Conservation (phyloP, 164 flowering plant genomes). For the Umbilicus rupestris region DNA sequence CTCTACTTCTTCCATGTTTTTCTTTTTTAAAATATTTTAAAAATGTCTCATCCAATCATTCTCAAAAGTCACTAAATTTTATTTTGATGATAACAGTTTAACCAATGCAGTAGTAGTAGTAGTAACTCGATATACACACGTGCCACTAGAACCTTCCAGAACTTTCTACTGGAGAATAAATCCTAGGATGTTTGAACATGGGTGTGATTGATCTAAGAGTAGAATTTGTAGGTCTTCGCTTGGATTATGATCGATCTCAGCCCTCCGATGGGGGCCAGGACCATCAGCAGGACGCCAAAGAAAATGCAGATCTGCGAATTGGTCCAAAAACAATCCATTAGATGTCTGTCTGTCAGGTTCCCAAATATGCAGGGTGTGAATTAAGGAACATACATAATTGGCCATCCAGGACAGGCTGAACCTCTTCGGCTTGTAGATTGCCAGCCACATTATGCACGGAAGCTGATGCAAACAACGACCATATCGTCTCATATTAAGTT, state of each 20-base stretch:
- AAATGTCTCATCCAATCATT: no score
- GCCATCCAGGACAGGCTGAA: slow-evolving; percentile 42
- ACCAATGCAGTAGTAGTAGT: no score
- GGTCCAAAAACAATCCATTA: background rate
- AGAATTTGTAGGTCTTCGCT: slow-evolving; percentile 37
- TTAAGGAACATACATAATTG: slow-evolving; percentile 26
- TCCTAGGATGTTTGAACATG: background rate
- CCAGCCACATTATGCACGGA: slow-evolving; percentile 67
- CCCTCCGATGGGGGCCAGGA: slow-evolving; percentile 52
- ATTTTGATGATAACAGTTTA: no score
- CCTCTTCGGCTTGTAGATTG: slow-evolving; percentile 44
- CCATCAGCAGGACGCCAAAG: slow-evolving; percentile 35
- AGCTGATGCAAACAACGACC: slow-evolving; percentile 24
- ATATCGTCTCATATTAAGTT: background rate
- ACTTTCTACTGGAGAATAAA: background rate
- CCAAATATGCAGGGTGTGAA: background rate
- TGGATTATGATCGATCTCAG: slow-evolving; percentile 33
- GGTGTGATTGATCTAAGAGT: slow-evolving; percentile 15
- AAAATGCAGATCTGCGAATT: slow-evolving; percentile 43
- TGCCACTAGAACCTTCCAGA: background rate
- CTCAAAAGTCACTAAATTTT: no score
- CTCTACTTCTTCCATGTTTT: no score
- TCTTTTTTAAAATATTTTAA: no score
- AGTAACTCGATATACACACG: no score
- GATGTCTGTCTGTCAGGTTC: background rate